These are phyloP conservation scores for Phytophthora boehmeriae DNA, from an alignment of 352 stramenopile species.

Conservation along the genomic window DNA sequence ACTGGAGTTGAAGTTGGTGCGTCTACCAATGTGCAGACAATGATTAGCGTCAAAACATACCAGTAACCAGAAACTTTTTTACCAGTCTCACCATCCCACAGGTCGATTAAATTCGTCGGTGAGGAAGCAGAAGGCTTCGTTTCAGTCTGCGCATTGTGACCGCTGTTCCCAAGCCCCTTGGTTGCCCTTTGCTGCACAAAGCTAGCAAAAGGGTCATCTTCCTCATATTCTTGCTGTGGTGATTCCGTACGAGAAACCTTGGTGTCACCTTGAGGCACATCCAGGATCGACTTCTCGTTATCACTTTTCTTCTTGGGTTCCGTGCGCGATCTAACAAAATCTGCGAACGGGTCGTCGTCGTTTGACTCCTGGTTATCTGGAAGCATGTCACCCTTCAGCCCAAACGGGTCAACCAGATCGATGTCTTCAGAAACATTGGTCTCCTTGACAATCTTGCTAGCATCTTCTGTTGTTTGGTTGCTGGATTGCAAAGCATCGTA, in stretches of 20 bases:
- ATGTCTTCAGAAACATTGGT: conserved; percentile 11
- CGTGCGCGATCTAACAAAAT: conserved; percentile 59
- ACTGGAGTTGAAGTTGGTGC: conserved; percentile 4
- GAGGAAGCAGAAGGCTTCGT: conserved; percentile 20
- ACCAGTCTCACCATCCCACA: conserved; percentile 59
- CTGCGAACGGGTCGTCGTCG: conserved; percentile 63
- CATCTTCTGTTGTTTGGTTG: conserved; percentile 31
- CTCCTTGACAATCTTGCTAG: conserved; percentile 4
- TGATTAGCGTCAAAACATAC: background rate
- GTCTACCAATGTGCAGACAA: conserved; percentile 17
- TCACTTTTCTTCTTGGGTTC: conserved; percentile 28
- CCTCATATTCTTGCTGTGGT: conserved; percentile 34
- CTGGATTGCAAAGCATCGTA: conserved; percentile 50
- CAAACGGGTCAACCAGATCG: conserved; percentile 39
- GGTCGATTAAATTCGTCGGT: conserved; percentile 61
- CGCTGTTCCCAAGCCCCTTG: conserved; percentile 39
- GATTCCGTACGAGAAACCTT: conserved; percentile 13
- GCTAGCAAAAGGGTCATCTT: conserved; percentile 69
- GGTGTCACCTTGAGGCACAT: conserved; percentile 3
- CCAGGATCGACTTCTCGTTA: background rate
- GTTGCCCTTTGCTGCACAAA: conserved; percentile 62
- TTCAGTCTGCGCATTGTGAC: conserved; percentile 26
- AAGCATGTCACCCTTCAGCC: conserved; percentile 14
- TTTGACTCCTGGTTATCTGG: conserved; percentile 35
- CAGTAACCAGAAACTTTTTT: background rate